Percentiles rank a stretch among this genome's conserved stretches.
Conservation (phyloP, 257 asterid species). For the Gentiana straminea region DNA sequence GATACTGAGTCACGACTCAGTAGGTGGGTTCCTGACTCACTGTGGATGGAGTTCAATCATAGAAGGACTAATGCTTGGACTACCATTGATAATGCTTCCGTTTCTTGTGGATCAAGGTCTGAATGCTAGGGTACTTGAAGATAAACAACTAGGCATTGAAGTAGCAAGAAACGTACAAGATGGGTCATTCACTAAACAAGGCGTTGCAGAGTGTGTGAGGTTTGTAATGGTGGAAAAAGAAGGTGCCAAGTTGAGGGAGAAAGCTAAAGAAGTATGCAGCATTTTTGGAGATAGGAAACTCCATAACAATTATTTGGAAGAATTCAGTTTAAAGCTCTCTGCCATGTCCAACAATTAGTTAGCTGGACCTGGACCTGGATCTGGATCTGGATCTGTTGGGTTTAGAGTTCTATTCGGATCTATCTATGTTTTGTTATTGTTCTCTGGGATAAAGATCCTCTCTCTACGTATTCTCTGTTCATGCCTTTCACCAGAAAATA, state of each 20-base stretch:
- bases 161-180: slow-evolving; percentile 21
- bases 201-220: slow-evolving; percentile 20
- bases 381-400: no score
- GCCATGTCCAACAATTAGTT: no score
- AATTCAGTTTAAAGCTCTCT: no score
- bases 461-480: no score
- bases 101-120: slow-evolving; percentile 27
- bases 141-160: slow-evolving; percentile 20
- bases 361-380: no score
- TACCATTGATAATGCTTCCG: slow-evolving; percentile 25
- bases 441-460: no score
- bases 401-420: no score
- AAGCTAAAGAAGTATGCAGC: slow-evolving; percentile 10
- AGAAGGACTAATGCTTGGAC: slow-evolving; percentile 24
- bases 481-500: no score
- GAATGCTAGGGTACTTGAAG: slow-evolving; percentile 24
- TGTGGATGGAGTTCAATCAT: slow-evolving; percentile 26
- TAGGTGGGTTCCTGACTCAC: slow-evolving; percentile 24
- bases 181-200: slow-evolving; percentile 20
- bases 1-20: slow-evolving; percentile 15
- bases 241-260: slow-evolving; percentile 10
- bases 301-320: slow-evolving; percentile 15
- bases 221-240: slow-evolving; percentile 18
- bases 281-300: slow-evolving; percentile 14
- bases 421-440: no score